Evolutionary conservation across 164 flowering plant species (phyloP).

Genomic region (Umbellularia californica): DNA sequence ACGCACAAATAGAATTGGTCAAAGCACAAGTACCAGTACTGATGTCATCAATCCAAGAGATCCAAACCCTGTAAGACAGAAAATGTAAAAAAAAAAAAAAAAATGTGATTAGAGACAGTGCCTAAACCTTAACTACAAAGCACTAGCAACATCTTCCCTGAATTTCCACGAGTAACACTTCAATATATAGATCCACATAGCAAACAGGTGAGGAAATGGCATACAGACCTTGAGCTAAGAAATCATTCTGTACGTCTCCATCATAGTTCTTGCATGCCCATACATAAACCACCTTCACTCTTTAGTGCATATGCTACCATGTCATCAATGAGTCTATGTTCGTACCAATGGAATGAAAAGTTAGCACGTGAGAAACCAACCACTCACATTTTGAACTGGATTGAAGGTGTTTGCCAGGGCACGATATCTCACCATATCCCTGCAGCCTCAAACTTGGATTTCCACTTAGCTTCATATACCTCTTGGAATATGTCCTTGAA

Average conservation of each 20-base stretch:
- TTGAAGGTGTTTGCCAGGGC: neutral
- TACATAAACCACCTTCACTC: conserved; percentile 95
- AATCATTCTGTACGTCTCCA: conserved; percentile 98
- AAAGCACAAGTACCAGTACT: conserved; percentile 58
- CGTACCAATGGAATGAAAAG: conserved; percentile 56
- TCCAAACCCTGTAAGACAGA: conserved; percentile 67
- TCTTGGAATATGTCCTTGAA: conserved; percentile 87
- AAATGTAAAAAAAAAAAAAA: no score
- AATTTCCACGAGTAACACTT: neutral
- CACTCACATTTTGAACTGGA: neutral
- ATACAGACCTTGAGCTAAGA: conserved; percentile 86
- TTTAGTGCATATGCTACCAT: conserved; percentile 98
- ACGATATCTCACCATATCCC: conserved; percentile 65
- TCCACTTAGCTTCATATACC: conserved; percentile 73
- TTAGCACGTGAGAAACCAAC: neutral
- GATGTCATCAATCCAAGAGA: conserved; percentile 98
- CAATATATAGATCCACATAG: neutral
- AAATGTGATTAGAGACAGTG: neutral
- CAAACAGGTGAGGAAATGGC: neutral
- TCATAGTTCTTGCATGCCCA: conserved; percentile 99
- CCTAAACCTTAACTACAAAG: neutral
- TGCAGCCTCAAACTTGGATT: conserved; percentile 71
- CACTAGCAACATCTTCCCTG: neutral
- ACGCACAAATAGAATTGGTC: no score
- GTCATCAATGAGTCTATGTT: conserved; percentile 95